Evolutionary conservation across 2,329 filamentous ascomycete genomes (phyloP).

Genomic region (Thielaviopsis populi): DNA sequence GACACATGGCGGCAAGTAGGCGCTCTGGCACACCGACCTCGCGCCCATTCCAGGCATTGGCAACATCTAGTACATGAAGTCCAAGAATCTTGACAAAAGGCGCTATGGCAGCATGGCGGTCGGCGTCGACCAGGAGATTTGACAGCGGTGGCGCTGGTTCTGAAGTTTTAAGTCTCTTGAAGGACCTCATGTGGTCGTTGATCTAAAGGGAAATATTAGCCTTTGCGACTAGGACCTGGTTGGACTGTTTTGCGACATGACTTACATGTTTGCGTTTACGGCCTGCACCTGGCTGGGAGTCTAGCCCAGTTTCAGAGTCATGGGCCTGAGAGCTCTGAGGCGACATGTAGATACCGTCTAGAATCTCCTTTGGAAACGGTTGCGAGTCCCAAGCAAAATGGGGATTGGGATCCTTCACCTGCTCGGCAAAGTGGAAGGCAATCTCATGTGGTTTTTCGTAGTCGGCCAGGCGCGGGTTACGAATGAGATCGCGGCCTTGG

Average conservation of each 20-base stretch:
- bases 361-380: conserved; percentile 32
- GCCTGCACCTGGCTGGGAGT: conserved; percentile 6
- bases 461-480: conserved; percentile 26
- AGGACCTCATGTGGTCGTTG: conserved; percentile 6
- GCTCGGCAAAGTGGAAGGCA: conserved; percentile 33
- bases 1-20: conserved; percentile 14
- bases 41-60: conserved; percentile 8
- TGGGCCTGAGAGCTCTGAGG: conserved; percentile 20
- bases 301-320: neutral
- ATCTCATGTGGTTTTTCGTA: conserved; percentile 31
- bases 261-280: conserved; percentile 36
- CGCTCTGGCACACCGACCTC: conserved; percentile 9
- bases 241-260: neutral
- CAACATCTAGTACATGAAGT: conserved; percentile 11
- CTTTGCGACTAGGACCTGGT: neutral
- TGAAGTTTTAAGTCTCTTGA: conserved; percentile 12
- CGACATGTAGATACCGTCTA: conserved; percentile 33
- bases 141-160: neutral
- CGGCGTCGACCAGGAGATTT: conserved; percentile 14
- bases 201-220: neutral
- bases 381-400: conserved; percentile 34
- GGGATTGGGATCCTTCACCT: conserved; percentile 27
- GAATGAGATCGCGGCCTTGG: conserved; percentile 26
- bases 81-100: conserved; percentile 16
- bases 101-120: conserved; percentile 12